A percentile compares a stretch with the other conserved stretches of the same genome.
Conservation (phyloP, 2,329 filamentous ascomycete species). For the Cryphonectria radicalis region DNA sequence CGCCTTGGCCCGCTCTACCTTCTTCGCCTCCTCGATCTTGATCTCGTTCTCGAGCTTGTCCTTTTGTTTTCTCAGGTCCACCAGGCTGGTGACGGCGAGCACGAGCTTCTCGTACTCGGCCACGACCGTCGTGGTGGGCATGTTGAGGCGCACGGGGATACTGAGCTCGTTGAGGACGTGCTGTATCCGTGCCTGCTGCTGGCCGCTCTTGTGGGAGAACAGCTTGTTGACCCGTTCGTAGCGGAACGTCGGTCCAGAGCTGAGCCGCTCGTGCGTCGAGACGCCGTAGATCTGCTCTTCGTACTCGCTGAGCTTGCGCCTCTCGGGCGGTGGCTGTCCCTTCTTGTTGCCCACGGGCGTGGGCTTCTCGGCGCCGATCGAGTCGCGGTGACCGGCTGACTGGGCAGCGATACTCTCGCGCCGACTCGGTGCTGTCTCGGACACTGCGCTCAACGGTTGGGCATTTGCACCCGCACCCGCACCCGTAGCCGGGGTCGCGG, state of each 20-base stretch:
- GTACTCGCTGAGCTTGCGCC: slow-evolving; percentile 72
- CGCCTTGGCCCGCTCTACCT: slow-evolving; percentile 54
- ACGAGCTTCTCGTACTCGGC: slow-evolving; percentile 74
- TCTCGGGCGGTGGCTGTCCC: slow-evolving; percentile 55
- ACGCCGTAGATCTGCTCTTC: slow-evolving; percentile 85
- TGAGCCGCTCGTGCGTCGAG: slow-evolving; percentile 80
- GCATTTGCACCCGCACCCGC: slow-evolving; percentile 34
- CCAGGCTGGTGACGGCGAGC: slow-evolving; percentile 66
- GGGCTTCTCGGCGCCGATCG: slow-evolving; percentile 46
- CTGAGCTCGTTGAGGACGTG: slow-evolving; percentile 74
- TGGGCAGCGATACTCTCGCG: slow-evolving; percentile 57
- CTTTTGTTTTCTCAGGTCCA: slow-evolving; percentile 74
- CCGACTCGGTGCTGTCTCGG: slow-evolving; percentile 46
- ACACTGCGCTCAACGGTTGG: slow-evolving; percentile 43
- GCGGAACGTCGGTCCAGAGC: slow-evolving; percentile 86
- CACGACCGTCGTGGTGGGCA: slow-evolving; percentile 75
- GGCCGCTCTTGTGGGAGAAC: slow-evolving; percentile 74
- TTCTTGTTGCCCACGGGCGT: slow-evolving; percentile 55
- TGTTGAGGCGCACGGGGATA: slow-evolving; percentile 69
- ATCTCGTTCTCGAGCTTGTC: slow-evolving; percentile 79
- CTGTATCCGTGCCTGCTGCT: slow-evolving; percentile 76
- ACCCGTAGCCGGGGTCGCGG: slow-evolving; percentile 49
- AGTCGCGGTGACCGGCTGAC: slow-evolving; percentile 49
- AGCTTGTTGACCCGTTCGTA: slow-evolving; percentile 81
- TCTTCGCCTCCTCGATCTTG: slow-evolving; percentile 61